Percentiles rank a stretch among this genome's conserved stretches.
Evolutionary conservation across 2,329 filamentous ascomycete species (phyloP).

Genomic region (Cladophialophora carrionii): DNA sequence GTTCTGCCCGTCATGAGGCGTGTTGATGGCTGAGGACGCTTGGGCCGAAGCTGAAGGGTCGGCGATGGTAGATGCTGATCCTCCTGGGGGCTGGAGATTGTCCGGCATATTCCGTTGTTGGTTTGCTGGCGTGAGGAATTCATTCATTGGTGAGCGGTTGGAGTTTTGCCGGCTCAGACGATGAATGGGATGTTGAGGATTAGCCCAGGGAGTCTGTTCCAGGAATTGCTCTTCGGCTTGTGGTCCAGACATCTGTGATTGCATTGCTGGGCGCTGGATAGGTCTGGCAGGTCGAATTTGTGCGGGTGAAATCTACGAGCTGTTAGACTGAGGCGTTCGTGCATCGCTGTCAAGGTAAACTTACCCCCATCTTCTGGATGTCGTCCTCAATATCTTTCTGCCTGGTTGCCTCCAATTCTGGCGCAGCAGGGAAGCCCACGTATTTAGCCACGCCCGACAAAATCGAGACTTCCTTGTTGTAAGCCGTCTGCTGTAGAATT

Average conservation of each 20-base stretch:
- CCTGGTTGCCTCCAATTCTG: slow-evolving; percentile 74
- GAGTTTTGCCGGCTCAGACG: slow-evolving; percentile 47
- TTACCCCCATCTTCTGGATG: slow-evolving; percentile 83
- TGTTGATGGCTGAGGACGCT: slow-evolving; percentile 50
- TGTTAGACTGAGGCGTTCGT: slow-evolving; percentile 16
- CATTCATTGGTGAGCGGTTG: slow-evolving; percentile 42
- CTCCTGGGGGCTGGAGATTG: slow-evolving; percentile 46
- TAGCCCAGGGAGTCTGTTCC: slow-evolving; percentile 89
- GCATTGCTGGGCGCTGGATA: slow-evolving; percentile 38
- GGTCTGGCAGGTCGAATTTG: slow-evolving; percentile 28
- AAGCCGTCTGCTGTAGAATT: slow-evolving; percentile 81
- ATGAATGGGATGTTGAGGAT: slow-evolving; percentile 77
- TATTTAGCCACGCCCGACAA: slow-evolving; percentile 91
- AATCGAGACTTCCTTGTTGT: slow-evolving; percentile 93
- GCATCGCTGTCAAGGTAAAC: slow-evolving; percentile 43
- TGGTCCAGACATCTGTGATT: slow-evolving; percentile 43
- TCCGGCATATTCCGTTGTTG: slow-evolving; percentile 50
- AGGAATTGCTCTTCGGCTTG: slow-evolving; percentile 77
- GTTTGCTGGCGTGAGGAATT: slow-evolving; percentile 49
- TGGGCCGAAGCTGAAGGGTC: slow-evolving; percentile 49
- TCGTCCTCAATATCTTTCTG: slow-evolving; percentile 80
- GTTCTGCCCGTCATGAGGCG: slow-evolving; percentile 49
- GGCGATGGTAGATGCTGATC: slow-evolving; percentile 53
- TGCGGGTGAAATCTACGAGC: slow-evolving; percentile 26
- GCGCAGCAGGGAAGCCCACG: slow-evolving; percentile 94